phyloP scores from a whole-genome alignment of 225 moss, liverwort and hornwort species.

The Rhytidiadelphus loreus region DNA sequence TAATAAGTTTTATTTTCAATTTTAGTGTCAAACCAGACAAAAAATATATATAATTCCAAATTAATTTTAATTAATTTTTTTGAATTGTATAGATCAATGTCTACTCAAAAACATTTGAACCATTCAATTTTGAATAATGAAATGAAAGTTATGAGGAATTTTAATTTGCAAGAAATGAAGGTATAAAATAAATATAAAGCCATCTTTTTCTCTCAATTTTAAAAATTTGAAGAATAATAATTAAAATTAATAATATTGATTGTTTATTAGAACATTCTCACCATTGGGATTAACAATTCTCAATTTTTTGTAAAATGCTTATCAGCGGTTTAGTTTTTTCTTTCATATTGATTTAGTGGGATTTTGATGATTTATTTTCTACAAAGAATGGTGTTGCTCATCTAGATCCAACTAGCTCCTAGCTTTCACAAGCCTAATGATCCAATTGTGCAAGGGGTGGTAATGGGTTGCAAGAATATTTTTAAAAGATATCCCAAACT shows the following conservation, averaged over 20 bases:
- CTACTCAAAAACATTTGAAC: background rate
- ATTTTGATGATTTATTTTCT: too few species aligned
- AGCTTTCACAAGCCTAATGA: too few species aligned
- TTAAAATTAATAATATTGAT: rapidly evolving
- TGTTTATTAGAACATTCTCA: background rate
- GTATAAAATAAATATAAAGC: background rate
- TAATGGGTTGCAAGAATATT: too few species aligned
- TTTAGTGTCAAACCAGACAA: rapidly evolving
- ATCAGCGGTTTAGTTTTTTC: rapidly evolving
- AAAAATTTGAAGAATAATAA: background rate
- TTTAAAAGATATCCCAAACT: too few species aligned
- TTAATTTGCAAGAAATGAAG: background rate
- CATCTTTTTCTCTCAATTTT: background rate
- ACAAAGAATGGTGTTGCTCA: too few species aligned
- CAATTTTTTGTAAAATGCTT: background rate
- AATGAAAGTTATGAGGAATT: background rate
- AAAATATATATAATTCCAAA: too few species aligned
- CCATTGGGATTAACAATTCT: too few species aligned
- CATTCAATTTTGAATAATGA: background rate
- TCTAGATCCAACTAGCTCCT: too few species aligned
- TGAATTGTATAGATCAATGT: background rate
- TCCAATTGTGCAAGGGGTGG: too few species aligned
- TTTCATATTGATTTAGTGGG: too few species aligned
- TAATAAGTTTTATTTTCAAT: background rate
- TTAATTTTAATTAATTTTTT: rapidly evolving